Evolutionary conservation across 257 asterid genomes (phyloP).

Genomic region (Rubia yunnanensis): DNA sequence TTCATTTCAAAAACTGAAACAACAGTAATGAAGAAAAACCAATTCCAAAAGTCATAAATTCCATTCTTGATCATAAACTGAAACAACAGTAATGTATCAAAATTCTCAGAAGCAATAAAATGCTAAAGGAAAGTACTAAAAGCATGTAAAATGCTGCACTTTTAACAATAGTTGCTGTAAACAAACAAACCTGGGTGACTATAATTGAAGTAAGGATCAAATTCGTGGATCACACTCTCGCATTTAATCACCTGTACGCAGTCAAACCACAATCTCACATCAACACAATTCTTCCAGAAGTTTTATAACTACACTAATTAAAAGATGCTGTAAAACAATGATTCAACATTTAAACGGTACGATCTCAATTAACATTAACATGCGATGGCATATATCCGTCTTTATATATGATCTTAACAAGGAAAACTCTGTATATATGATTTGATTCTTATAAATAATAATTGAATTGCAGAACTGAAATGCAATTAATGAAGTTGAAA

Average conservation of each 20-base stretch:
- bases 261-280: slow-evolving; percentile 1
- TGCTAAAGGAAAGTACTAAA: not conserved
- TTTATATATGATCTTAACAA: too few relatives aligned
- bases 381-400: not conserved
- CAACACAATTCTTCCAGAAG: not conserved
- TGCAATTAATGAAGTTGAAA: too few relatives aligned
- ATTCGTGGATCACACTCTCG: slow-evolving; percentile 97
- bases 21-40: too few relatives aligned
- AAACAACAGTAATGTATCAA: slow-evolving; percentile 35
- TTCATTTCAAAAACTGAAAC: too few relatives aligned
- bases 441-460: too few relatives aligned
- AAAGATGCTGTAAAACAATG: not conserved
- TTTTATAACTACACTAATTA: not conserved
- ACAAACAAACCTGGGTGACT: slow-evolving; percentile 82
- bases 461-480: too few relatives aligned
- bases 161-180: not conserved
- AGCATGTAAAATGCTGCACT: not conserved
- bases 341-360: slow-evolving; percentile 10
- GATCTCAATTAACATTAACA: slow-evolving; percentile 11
- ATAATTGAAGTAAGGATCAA: slow-evolving; percentile 96
- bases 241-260: slow-evolving; percentile 75
- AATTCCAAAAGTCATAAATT: slow-evolving; percentile 98
- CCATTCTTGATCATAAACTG: slow-evolving; percentile 90
- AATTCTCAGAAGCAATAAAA: not conserved
- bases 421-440: too few relatives aligned